Percentiles rank a stretch among this genome's conserved stretches.
These are phyloP conservation scores for Rhodomyrtus tomentosa DNA, from an alignment of 345 rosid genomes.

Conservation along the genomic window DNA sequence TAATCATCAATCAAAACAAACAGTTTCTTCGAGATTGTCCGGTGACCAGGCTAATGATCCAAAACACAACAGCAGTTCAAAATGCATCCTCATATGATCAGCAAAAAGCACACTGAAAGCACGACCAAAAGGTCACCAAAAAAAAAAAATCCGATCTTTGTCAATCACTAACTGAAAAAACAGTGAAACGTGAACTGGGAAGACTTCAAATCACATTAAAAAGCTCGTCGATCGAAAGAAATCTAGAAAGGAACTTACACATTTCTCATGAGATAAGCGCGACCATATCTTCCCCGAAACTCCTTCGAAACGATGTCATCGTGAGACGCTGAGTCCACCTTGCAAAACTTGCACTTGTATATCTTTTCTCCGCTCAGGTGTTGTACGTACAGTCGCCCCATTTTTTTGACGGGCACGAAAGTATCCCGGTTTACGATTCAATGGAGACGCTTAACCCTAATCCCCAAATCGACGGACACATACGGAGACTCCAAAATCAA, in stretches of 20 bases:
- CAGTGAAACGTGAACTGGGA: background rate
- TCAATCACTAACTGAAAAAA: background rate
- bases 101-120: background rate
- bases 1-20: background rate
- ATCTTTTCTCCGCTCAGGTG: conserved; percentile 18
- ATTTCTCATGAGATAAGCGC: conserved; percentile 25
- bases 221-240: background rate
- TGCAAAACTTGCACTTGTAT: conserved; percentile 35
- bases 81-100: background rate
- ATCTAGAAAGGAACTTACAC: conserved; percentile 8
- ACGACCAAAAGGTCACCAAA: background rate
- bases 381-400: conserved; percentile 25
- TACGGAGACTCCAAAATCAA: background rate
- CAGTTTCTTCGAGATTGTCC: background rate
- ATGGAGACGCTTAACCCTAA: background rate
- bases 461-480: background rate
- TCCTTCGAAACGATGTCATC: conserved; percentile 31
- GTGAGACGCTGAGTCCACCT: conserved; percentile 31
- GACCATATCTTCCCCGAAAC: conserved; percentile 28
- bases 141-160: background rate
- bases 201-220: background rate
- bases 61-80: background rate
- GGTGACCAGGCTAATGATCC: background rate
- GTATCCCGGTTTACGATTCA: background rate
- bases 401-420: background rate